Conservation (phyloP, 1,284 basidiomycete genomes). For the Termitomyces sp. region DNA sequence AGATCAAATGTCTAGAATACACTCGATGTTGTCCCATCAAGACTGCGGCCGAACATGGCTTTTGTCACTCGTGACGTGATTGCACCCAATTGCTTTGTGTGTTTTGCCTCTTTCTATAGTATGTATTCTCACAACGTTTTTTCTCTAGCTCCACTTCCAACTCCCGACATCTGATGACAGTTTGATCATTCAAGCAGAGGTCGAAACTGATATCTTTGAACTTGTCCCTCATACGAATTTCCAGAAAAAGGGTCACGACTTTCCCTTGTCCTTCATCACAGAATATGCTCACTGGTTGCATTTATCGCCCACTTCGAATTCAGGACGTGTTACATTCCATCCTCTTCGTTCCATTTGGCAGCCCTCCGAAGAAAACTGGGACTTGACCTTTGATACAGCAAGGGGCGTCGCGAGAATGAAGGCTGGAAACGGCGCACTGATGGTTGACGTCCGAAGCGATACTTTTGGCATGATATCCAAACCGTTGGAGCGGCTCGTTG, state of each 20-base stretch:
- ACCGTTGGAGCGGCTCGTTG: constrained; percentile 28
- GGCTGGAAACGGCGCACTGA: not conserved
- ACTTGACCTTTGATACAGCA: not conserved
- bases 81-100: constrained; percentile 20
- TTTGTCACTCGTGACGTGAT: constrained; percentile 26
- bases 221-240: constrained; percentile 32
- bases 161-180: constrained; percentile 14
- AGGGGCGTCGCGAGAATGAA: not conserved
- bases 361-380: constrained; percentile 9
- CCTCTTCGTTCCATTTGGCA: constrained; percentile 23
- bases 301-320: constrained; percentile 10
- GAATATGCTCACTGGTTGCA: constrained; percentile 36
- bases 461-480: constrained; percentile 27
- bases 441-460: constrained; percentile 29
- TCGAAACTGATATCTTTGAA: constrained; percentile 20
- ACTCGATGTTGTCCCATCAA: constrained; percentile 31
- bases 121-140: constrained; percentile 1
- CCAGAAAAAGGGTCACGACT: constrained; percentile 20
- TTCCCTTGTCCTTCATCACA: constrained; percentile 31
- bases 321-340: constrained; percentile 32
- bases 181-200: constrained; percentile 28
- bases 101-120: not conserved
- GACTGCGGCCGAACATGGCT: constrained; percentile 28
- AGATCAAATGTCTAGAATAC: constrained; percentile 23
- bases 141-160: constrained; percentile 27